Conservation (phyloP, 257 asterid genomes). For the Galeopsis tetrahit region DNA sequence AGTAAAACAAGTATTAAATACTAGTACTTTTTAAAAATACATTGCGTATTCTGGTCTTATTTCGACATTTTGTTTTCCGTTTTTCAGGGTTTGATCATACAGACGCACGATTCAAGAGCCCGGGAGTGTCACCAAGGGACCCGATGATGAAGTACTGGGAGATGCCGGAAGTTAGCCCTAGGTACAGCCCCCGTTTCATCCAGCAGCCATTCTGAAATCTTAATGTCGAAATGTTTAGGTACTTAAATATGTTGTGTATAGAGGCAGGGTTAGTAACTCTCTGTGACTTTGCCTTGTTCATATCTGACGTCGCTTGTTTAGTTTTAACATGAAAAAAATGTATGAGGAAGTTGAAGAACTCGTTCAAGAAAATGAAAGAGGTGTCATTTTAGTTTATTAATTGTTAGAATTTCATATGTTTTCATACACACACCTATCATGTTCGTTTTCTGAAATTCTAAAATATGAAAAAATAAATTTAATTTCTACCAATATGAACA, state of each 20-base stretch:
- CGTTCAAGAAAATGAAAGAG: constrained; percentile 21
- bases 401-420: background rate
- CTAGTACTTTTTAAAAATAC: no score
- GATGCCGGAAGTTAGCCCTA: constrained; percentile 69
- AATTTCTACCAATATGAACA: no score
- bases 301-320: constrained; percentile 51
- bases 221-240: constrained; percentile 36
- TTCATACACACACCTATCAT: no score
- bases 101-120: constrained; percentile 45
- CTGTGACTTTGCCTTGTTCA: constrained; percentile 72
- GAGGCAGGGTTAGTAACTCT: constrained; percentile 64
- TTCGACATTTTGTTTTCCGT: background rate
- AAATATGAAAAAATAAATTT: no score
- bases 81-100: constrained; percentile 44
- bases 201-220: constrained; percentile 85
- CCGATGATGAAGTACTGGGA: constrained; percentile 52
- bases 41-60: background rate
- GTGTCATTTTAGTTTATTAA: background rate
- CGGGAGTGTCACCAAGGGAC: constrained; percentile 48
- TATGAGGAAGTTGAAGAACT: constrained; percentile 32
- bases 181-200: constrained; percentile 77
- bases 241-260: constrained; percentile 49
- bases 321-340: constrained; percentile 35
- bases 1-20: no score
- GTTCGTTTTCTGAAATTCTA: no score